Conservation (phyloP, 371 early-diverging fungal genomes). For the Mucor indicus region DNA sequence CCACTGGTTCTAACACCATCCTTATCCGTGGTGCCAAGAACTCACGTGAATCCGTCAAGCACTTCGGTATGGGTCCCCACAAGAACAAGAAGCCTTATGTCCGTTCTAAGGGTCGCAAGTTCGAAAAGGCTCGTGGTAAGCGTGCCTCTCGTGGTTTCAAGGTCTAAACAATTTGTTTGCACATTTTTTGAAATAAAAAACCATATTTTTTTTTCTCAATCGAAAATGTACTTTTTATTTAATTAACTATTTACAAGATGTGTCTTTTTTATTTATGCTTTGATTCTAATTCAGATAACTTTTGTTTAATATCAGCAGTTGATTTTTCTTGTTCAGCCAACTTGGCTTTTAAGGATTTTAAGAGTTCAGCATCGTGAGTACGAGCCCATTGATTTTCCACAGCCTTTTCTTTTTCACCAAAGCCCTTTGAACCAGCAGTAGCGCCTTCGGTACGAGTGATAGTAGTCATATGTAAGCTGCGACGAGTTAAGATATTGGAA, state of each 20-base stretch:
- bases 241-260: too few species aligned
- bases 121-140: constrained; percentile 98
- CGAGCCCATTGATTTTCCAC: constrained; percentile 47
- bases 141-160: constrained; percentile 95
- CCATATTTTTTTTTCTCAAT: too few species aligned
- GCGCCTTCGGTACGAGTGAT: constrained; percentile 27
- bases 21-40: constrained; percentile 88
- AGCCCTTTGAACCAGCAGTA: constrained; percentile 27
- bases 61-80: constrained; percentile 78
- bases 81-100: constrained; percentile 88
- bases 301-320: constrained; percentile 22
- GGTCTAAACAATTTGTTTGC: constrained; percentile 56
- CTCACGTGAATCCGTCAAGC: constrained; percentile 95
- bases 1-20: constrained; percentile 94
- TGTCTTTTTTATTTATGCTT: too few species aligned
- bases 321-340: constrained; percentile 24
- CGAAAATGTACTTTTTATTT: too few species aligned
- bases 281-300: constrained; percentile 18
- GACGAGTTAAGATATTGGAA: constrained; percentile 3
- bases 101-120: constrained; percentile 98
- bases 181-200: too few species aligned
- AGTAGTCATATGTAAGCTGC: constrained; percentile 10
- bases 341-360: constrained; percentile 28
- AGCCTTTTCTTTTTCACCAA: constrained; percentile 42
- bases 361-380: constrained; percentile 37